Conservation (phyloP, 208 protist genomes). For the Willaertia magna region DNA sequence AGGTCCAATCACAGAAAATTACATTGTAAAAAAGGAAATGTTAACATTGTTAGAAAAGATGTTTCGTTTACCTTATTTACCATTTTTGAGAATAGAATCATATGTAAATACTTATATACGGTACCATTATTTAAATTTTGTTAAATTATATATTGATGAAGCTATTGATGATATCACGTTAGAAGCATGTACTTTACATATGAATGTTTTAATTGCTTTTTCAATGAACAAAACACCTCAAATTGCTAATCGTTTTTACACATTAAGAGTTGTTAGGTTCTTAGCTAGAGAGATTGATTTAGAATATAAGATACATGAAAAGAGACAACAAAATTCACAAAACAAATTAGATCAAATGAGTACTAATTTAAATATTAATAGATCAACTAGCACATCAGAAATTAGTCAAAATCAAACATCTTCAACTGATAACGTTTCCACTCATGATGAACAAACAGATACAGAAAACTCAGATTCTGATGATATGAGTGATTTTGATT, state of each 20-base stretch:
- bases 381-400: too few species aligned
- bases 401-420: background rate
- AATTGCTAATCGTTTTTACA: background rate
- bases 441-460: background rate
- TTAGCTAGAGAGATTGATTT: background rate
- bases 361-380: too few species aligned
- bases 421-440: too few species aligned
- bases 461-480: background rate
- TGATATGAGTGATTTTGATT: background rate
- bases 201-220: background rate
- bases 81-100: background rate
- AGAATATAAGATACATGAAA: background rate
- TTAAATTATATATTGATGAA: background rate
- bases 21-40: background rate
- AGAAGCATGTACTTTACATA: background rate
- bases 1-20: background rate
- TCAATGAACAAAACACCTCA: background rate
- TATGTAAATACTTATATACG: background rate
- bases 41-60: slow-evolving; percentile 4
- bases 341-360: too few species aligned
- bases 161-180: background rate
- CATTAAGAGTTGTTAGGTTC: background rate
- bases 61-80: background rate
- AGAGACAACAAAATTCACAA: background rate
- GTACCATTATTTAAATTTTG: slow-evolving; percentile 7